phyloP scores from a whole-genome alignment of 805 yeast species.

The Nakazawaea holstii region DNA sequence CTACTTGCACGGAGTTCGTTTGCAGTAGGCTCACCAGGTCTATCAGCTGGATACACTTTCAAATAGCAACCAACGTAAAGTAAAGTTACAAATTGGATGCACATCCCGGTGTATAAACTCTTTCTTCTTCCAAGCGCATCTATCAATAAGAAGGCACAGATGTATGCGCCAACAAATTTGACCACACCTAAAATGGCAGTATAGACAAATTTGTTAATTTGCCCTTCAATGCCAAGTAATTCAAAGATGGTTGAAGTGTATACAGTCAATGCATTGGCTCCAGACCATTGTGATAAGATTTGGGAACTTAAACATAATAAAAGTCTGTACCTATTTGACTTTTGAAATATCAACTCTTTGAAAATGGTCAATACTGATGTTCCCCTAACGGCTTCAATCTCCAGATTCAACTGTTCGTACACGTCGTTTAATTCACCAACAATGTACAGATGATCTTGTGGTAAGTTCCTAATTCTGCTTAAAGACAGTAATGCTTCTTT shows the following conservation, averaged over 20 bases:
- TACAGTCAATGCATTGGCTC: constrained; percentile 50
- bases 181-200: constrained; percentile 51
- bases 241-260: constrained; percentile 50
- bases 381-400: constrained; percentile 24
- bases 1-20: constrained; percentile 45
- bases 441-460: constrained; percentile 43
- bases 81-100: constrained; percentile 35
- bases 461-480: constrained; percentile 27
- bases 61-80: constrained; percentile 44
- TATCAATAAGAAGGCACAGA: constrained; percentile 47
- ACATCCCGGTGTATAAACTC: constrained; percentile 43
- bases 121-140: constrained; percentile 49
- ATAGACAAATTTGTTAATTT: constrained; percentile 33
- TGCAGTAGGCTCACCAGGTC: constrained; percentile 29
- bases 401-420: constrained; percentile 37
- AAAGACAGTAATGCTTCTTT: constrained; percentile 36
- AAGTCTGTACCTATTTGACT: constrained; percentile 41
- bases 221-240: constrained; percentile 38
- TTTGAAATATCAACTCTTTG: constrained; percentile 31
- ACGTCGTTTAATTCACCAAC: constrained; percentile 46
- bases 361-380: constrained; percentile 19
- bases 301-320: constrained; percentile 37
- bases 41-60: constrained; percentile 32
- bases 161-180: constrained; percentile 42
- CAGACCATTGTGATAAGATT: constrained; percentile 54